phyloP scores from a whole-genome alignment of 2,329 filamentous ascomycete species.

The Trichoderma cornu-damae region DNA sequence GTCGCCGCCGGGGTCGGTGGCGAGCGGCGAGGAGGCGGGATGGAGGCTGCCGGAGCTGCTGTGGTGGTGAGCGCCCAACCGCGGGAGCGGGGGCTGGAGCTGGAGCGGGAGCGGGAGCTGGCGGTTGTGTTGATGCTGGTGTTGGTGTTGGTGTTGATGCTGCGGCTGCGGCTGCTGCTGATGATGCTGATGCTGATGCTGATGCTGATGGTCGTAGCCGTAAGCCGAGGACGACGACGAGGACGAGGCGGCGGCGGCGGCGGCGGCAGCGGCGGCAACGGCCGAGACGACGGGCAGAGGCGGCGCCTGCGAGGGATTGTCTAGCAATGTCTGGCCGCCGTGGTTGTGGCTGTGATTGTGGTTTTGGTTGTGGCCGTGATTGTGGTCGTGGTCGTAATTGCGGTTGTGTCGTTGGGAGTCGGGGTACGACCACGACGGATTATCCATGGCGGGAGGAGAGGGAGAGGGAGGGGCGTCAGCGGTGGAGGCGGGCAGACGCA shows the following conservation, averaged over 20 bases:
- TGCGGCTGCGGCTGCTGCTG: conserved; percentile 15
- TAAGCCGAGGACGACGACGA: neutral
- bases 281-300: conserved; percentile 1
- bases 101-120: conserved; percentile 51
- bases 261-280: neutral
- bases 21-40: conserved; percentile 53
- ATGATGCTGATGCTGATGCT: conserved; percentile 6
- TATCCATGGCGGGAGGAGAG: conserved; percentile 46
- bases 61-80: conserved; percentile 50
- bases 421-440: conserved; percentile 60
- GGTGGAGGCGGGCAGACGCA: neutral
- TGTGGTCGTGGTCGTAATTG: too few relatives aligned
- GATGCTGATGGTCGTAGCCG: conserved; percentile 5
- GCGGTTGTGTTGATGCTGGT: neutral
- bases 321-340: conserved; percentile 39
- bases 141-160: neutral
- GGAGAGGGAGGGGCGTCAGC: neutral
- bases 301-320: conserved; percentile 40
- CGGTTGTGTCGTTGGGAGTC: conserved; percentile 65
- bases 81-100: conserved; percentile 1
- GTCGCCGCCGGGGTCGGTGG: conserved; percentile 70
- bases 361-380: too few relatives aligned
- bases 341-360: conserved; percentile 53
- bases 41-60: conserved; percentile 40
- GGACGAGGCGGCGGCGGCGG: neutral